Evolutionary conservation across 2,329 filamentous ascomycete genomes (phyloP).

Genomic region (Aspergillus sp.): DNA sequence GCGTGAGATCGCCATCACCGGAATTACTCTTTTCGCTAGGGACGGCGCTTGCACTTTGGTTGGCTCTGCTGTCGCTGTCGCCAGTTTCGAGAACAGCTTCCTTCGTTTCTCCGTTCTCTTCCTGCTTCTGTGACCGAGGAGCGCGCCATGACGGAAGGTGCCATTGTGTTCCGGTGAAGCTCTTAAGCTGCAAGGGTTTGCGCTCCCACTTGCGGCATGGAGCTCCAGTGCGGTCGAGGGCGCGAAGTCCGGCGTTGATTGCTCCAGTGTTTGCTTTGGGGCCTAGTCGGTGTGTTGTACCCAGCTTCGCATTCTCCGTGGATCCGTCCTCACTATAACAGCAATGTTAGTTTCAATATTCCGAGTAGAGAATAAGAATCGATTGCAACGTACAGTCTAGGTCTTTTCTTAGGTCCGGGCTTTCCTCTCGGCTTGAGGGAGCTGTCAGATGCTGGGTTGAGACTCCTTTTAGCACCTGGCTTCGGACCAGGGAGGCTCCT

Average conservation of each 20-base stretch:
- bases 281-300: constrained; percentile 72
- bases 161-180: constrained; percentile 86
- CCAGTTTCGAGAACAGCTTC: constrained; percentile 56
- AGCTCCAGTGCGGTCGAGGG: constrained; percentile 86
- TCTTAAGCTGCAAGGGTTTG: constrained; percentile 81
- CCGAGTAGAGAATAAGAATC: background rate
- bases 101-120: constrained; percentile 62
- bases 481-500: constrained; percentile 72
- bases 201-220: constrained; percentile 90
- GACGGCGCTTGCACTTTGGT: constrained; percentile 55
- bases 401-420: constrained; percentile 96
- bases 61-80: constrained; percentile 58
- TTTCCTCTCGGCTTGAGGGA: constrained; percentile 74
- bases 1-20: constrained; percentile 49
- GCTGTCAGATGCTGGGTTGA: constrained; percentile 57
- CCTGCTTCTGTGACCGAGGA: constrained; percentile 29
- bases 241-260: constrained; percentile 93
- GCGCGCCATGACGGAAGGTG: constrained; percentile 80
- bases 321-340: constrained; percentile 50
- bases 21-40: constrained; percentile 61
- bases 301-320: constrained; percentile 41
- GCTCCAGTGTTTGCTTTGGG: constrained; percentile 96
- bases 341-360: background rate
- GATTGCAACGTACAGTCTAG: constrained; percentile 71
- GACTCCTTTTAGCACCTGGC: constrained; percentile 60